Evolutionary conservation across 2,329 filamentous ascomycete species (phyloP).

Genomic region (Claviceps lovelessii): DNA sequence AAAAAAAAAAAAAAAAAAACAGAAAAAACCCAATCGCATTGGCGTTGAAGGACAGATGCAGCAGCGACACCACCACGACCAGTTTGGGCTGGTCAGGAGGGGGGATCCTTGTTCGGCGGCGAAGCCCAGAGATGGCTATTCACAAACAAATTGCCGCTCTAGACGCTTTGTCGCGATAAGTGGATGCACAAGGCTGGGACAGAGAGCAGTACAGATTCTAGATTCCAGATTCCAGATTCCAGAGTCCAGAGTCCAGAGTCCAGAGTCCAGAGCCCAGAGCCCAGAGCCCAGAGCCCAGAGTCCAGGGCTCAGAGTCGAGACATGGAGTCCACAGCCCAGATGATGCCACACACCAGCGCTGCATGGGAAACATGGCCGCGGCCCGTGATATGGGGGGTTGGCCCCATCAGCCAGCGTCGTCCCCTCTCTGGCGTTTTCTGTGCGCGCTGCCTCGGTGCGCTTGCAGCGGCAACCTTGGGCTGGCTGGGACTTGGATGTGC

Average conservation of each 20-base stretch:
- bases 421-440: constrained; percentile 5
- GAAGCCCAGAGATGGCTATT: constrained; percentile 1
- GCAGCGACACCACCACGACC: background rate
- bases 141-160: background rate
- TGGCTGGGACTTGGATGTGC: constrained; percentile 6
- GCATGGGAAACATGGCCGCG: background rate
- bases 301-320: background rate
- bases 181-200: background rate
- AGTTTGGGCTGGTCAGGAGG: constrained; percentile 3
- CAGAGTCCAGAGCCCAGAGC: background rate
- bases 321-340: background rate
- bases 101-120: constrained; percentile 7
- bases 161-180: background rate
- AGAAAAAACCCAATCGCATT: background rate
- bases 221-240: background rate
- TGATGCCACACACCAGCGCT: background rate
- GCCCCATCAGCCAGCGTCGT: constrained; percentile 3
- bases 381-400: constrained; percentile 3
- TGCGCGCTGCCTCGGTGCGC: constrained; percentile 3
- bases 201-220: background rate
- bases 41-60: background rate
- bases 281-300: too few species aligned
- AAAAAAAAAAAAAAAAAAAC: background rate
- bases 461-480: constrained; percentile 2
- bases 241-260: background rate